A percentile compares a stretch with the other conserved stretches of the same genome.
These are phyloP conservation scores for Yarrowia galli DNA, from an alignment of 1,139 yeast genomes.

Conservation along the genomic window DNA sequence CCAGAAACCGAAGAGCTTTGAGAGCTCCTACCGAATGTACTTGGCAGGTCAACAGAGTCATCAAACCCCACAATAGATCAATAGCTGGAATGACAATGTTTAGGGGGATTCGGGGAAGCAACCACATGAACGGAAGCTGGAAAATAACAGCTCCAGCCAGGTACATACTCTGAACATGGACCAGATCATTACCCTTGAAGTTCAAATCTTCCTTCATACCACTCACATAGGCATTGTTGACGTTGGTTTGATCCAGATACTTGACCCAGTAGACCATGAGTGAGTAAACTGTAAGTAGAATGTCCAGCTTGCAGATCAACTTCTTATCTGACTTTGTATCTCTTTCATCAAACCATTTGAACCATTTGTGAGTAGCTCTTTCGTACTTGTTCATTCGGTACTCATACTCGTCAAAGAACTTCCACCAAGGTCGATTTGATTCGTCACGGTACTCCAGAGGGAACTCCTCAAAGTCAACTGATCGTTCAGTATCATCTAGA, in stretches of 20 bases:
- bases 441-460: slow-evolving; percentile 33
- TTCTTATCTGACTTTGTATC: slow-evolving; percentile 44
- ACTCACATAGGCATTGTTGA: slow-evolving; percentile 61
- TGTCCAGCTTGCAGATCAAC: slow-evolving; percentile 49
- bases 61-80: slow-evolving; percentile 64
- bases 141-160: slow-evolving; percentile 53
- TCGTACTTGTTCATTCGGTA: slow-evolving; percentile 43
- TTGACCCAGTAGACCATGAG: slow-evolving; percentile 50
- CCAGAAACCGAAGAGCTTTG: slow-evolving; percentile 63
- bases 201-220: slow-evolving; percentile 65
- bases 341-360: slow-evolving; percentile 27
- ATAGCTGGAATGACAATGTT: slow-evolving; percentile 60
- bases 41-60: slow-evolving; percentile 63
- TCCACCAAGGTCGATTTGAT: slow-evolving; percentile 30
- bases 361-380: slow-evolving; percentile 10
- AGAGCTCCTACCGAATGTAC: slow-evolving; percentile 54
- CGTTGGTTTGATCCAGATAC: slow-evolving; percentile 51
- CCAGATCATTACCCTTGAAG: slow-evolving; percentile 61
- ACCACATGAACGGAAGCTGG: slow-evolving; percentile 57
- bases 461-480: not conserved
- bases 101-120: slow-evolving; percentile 57
- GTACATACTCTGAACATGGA: slow-evolving; percentile 55
- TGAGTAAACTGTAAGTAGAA: slow-evolving; percentile 47
- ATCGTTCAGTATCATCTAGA: not conserved
- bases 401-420: slow-evolving; percentile 36